Base-by-base conservation (phyloP, 495 filamentous ascomycete species). In the Amorphotheca resinae region DNA sequence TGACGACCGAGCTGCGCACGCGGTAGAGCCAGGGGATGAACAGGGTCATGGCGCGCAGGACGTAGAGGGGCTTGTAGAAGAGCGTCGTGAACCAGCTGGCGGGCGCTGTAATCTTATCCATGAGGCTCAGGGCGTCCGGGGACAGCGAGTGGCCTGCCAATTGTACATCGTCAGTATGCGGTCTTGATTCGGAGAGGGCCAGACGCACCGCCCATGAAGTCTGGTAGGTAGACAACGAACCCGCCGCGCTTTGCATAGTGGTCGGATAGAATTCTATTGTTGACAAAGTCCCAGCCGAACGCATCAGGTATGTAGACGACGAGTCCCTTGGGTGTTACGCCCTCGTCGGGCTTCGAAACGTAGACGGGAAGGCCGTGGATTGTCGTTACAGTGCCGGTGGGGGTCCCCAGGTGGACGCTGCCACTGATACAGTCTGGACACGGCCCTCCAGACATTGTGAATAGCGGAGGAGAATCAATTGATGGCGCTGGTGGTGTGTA, bases 221-320 rank as follows among this genome's bases (percentile, higher is more conserved):
- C 73, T 0, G 75, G 77, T 32, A 74, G 48, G 47, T 72, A 74
- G 22, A 79, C 72, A 3, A 52, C 55, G 48, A 61, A 69, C 9
- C 55, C 61, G 0, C 67, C 64, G 43, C 63, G 63, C 20, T 64
- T 54, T 2, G 74, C 70, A 46, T 70, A 75, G 20, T 53, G 42
- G 47, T 80, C 74, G 3, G 69, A 66, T 9, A 79, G 52, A 0
- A 73, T 50, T 4, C 74, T 59, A 25, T 61, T 65, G 49, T 80
- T 79, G 16, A 58, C 53, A 14, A 77, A 60, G 12, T 60, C 46
- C 73, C 74, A 80, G 9, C 76, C 76, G 38, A 78, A 76, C 8
- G 68, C 65, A 54, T 79, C 75, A 3, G 73, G 52, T 35, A 79
- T 58, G 36, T 76, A 60, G 36, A 79, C 62, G 9, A 78, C 57